Percentiles rank a stretch among this genome's conserved stretches.
phyloP scores from a whole-genome alignment of 2,329 filamentous ascomycete species.

The Botrytis pseudocinerea region DNA sequence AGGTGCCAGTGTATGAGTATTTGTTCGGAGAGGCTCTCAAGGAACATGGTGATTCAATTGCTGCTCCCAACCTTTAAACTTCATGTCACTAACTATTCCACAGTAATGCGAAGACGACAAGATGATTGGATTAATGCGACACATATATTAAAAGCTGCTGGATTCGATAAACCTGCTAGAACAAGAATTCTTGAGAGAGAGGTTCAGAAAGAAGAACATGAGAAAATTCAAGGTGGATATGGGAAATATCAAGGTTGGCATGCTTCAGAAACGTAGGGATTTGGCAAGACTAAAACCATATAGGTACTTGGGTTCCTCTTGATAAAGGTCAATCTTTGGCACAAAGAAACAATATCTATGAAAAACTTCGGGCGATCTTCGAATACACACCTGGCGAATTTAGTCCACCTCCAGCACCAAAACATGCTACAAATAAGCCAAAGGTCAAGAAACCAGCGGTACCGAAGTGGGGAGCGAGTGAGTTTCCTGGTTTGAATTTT shows the following conservation, averaged over 20 bases:
- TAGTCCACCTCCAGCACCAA: constrained; percentile 89
- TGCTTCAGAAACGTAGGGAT: neutral
- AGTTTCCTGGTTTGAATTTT: constrained; percentile 33
- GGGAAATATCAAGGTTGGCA: constrained; percentile 88
- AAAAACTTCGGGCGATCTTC: constrained; percentile 83
- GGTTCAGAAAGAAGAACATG: constrained; percentile 93
- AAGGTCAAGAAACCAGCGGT: constrained; percentile 69
- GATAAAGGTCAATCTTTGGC: constrained; percentile 78
- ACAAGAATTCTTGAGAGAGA: constrained; percentile 95
- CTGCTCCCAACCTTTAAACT: neutral
- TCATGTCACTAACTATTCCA: constrained; percentile 7
- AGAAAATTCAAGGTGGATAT: constrained; percentile 97
- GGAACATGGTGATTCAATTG: constrained; percentile 60
- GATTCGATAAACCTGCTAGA: constrained; percentile 93
- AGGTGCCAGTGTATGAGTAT: constrained; percentile 95
- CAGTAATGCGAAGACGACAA: constrained; percentile 82
- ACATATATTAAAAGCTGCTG: constrained; percentile 94
- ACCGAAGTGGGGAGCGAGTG: constrained; percentile 57
- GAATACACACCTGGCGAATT: constrained; percentile 82
- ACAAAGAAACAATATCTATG: constrained; percentile 80
- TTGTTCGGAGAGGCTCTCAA: constrained; percentile 77
- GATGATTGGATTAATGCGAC: constrained; percentile 99
- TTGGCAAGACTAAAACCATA: constrained; percentile 32
- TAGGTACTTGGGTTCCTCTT: constrained; percentile 95
- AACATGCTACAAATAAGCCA: constrained; percentile 86